Conservation (phyloP, 495 filamentous ascomycete species). For the Tuber indicum region DNA sequence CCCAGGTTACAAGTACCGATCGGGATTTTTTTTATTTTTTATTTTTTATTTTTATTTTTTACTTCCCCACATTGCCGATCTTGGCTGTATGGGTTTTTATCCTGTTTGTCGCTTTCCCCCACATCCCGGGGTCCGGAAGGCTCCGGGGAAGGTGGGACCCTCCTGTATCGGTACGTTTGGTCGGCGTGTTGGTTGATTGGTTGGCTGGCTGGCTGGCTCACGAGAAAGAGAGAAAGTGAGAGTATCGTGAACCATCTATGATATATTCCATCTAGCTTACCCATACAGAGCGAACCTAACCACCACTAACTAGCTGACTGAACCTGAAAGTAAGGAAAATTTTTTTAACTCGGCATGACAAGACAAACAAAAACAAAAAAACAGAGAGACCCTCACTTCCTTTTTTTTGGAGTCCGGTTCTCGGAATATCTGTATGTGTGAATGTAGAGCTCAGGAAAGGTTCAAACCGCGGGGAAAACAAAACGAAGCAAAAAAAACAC, state of each 20-base stretch:
- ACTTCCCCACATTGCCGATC: neutral
- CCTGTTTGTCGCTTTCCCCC: neutral
- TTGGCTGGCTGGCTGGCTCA: neutral
- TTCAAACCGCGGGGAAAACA: neutral
- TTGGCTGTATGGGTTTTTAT: neutral
- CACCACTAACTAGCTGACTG: neutral
- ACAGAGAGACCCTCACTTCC: neutral
- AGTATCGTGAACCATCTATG: neutral
- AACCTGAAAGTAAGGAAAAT: neutral
- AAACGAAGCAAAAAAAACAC: neutral
- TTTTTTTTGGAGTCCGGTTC: neutral
- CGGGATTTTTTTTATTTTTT: neutral
- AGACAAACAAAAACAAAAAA: neutral
- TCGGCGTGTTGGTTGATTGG: neutral
- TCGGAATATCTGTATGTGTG: neutral
- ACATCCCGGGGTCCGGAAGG: neutral
- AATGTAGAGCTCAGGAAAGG: neutral
- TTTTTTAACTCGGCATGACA: neutral
- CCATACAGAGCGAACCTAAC: neutral
- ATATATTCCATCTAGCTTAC: slow-evolving; percentile 5
- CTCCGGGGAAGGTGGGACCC: neutral
- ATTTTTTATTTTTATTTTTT: neutral
- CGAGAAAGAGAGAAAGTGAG: neutral
- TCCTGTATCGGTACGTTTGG: neutral
- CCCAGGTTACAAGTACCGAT: neutral